phyloP scores from a whole-genome alignment of 1,284 basidiomycete species.

The Trichosporon sp. region DNA sequence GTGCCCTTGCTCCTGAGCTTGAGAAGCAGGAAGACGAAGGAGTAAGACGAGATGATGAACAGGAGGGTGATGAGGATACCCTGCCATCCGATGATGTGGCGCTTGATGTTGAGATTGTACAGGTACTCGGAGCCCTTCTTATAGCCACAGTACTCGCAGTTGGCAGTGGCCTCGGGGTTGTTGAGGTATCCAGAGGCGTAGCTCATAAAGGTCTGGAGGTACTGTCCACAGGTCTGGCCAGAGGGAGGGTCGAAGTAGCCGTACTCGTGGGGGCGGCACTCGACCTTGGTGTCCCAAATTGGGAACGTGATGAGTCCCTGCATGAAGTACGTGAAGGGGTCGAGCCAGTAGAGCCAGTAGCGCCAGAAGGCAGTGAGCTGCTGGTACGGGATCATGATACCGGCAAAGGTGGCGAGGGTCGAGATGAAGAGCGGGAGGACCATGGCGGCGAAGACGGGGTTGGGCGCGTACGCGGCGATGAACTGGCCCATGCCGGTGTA shows the following conservation, averaged over 20 bases:
- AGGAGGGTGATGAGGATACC: conserved; percentile 47
- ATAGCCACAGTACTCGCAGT: conserved; percentile 48
- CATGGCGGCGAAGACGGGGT: conserved; percentile 48
- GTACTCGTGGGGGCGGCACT: conserved; percentile 48
- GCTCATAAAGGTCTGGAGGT: conserved; percentile 40
- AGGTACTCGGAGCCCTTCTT: conserved; percentile 48
- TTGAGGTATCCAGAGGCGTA: conserved; percentile 41
- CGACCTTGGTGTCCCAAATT: conserved; percentile 42
- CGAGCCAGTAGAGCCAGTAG: conserved; percentile 47
- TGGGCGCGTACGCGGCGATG: conserved; percentile 46
- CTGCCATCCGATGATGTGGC: conserved; percentile 43
- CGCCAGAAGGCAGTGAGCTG: conserved; percentile 46
- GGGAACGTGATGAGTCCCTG: conserved; percentile 40
- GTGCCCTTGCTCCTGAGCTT: conserved; percentile 45
- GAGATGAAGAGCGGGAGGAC: conserved; percentile 33
- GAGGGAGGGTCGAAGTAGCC: conserved; percentile 47
- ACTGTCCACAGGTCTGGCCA: conserved; percentile 49
- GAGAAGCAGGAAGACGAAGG: conserved; percentile 42
- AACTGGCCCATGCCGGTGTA: conserved; percentile 49
- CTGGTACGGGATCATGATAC: conserved; percentile 43
- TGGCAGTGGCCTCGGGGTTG: conserved; percentile 41
- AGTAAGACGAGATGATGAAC: conserved; percentile 40
- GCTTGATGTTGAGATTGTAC: conserved; percentile 39
- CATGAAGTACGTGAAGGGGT: conserved; percentile 50
- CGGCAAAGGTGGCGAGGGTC: conserved; percentile 40